Conservation (phyloP, 148 eudicot genomes). For the Chenopodium quinoa region DNA sequence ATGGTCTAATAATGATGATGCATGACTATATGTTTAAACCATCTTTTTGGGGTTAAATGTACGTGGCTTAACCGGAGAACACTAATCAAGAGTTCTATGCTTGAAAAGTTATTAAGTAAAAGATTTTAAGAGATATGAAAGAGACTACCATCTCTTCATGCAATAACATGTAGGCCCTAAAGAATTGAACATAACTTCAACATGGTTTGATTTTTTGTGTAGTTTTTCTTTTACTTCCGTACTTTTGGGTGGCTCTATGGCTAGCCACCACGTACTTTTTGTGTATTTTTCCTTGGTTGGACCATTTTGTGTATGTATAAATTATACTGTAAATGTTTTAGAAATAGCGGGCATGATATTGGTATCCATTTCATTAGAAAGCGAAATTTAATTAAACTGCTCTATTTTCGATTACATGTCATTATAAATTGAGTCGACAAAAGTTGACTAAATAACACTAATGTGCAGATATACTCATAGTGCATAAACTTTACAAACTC, state of each 20-base stretch:
- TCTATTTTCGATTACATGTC: too few relatives aligned
- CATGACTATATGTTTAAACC: background rate
- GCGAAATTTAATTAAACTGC: too few relatives aligned
- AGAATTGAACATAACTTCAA: background rate
- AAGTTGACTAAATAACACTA: too few relatives aligned
- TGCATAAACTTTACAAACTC: too few relatives aligned
- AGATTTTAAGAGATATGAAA: constrained; percentile 19
- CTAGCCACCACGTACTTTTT: background rate
- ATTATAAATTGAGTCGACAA: too few relatives aligned
- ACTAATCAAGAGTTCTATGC: background rate
- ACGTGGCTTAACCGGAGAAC: constrained; percentile 9
- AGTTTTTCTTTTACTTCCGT: background rate
- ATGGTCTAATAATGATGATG: constrained; percentile 6
- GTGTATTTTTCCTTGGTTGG: background rate
- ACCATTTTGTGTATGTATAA: background rate
- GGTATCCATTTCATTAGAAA: too few relatives aligned
- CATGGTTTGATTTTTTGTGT: background rate
- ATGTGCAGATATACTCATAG: too few relatives aligned
- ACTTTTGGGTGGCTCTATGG: background rate
- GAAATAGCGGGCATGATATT: too few relatives aligned
- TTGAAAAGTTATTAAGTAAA: background rate
- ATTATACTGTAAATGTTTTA: too few relatives aligned
- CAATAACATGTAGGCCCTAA: constrained; percentile 16
- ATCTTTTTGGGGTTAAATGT: background rate
- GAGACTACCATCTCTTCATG: constrained; percentile 11